phyloP scores from a whole-genome alignment of 805 yeast genomes.

The Barnettozyma populi region DNA sequence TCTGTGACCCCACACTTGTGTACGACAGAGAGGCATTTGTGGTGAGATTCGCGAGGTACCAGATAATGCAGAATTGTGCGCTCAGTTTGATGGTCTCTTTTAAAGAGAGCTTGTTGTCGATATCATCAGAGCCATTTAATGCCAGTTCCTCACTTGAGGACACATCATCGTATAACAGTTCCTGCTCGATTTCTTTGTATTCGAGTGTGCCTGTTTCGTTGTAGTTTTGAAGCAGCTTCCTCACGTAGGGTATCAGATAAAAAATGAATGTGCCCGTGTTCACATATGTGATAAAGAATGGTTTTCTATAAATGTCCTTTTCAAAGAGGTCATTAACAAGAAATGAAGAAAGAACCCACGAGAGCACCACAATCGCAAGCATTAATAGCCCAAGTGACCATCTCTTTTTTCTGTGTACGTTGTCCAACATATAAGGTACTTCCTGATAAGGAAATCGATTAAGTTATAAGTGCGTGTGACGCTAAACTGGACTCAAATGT shows the following conservation, averaged over 20 bases:
- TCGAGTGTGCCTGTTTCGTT: slow-evolving; percentile 24
- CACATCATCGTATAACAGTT: slow-evolving; percentile 10
- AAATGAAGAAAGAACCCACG: slow-evolving; percentile 91
- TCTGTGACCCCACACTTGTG: slow-evolving; percentile 92
- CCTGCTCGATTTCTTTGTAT: slow-evolving; percentile 22
- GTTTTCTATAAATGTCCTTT: slow-evolving; percentile 69
- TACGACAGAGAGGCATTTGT: slow-evolving; percentile 83
- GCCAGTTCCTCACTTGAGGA: slow-evolving; percentile 27
- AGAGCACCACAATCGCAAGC: slow-evolving; percentile 66
- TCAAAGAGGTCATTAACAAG: slow-evolving; percentile 74
- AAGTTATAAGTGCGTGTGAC: neutral
- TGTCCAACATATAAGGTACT: slow-evolving; percentile 1
- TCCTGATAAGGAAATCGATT: neutral
- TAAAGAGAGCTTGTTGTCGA: slow-evolving; percentile 31
- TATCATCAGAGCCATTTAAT: slow-evolving; percentile 13
- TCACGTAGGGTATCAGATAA: slow-evolving; percentile 60
- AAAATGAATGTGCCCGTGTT: slow-evolving; percentile 82
- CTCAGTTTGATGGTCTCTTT: slow-evolving; percentile 70
- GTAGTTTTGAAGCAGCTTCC: slow-evolving; percentile 25
- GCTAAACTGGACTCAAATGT: neutral
- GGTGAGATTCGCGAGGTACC: slow-evolving; percentile 88
- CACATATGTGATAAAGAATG: slow-evolving; percentile 86
- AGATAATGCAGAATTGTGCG: slow-evolving; percentile 74
- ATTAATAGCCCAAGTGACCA: slow-evolving; percentile 80
- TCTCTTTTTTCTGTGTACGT: slow-evolving; percentile 17